Conservation (phyloP, 345 rosid genomes). For the Excoecaria cochinchinensis region DNA sequence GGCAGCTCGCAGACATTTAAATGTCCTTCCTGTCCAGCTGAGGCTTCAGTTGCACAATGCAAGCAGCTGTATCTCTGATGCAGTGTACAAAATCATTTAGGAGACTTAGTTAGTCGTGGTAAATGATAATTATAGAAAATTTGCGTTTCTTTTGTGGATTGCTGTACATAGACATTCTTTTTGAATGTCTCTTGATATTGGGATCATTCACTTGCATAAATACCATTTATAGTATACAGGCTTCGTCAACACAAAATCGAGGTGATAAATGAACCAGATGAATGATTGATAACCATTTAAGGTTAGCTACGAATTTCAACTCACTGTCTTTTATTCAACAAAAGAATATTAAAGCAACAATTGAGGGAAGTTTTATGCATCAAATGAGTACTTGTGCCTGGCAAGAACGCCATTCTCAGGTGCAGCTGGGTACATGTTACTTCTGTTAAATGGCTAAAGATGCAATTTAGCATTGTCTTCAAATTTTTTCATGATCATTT, state of each 20-base stretch:
- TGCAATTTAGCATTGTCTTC: too few species aligned
- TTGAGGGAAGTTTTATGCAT: background rate
- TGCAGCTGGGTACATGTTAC: too few species aligned
- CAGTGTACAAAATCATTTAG: background rate
- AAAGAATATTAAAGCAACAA: background rate
- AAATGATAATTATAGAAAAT: background rate
- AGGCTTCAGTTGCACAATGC: conserved; percentile 44
- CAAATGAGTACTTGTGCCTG: background rate
- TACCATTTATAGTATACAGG: background rate
- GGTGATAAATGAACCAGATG: background rate
- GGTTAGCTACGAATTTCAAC: background rate
- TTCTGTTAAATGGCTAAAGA: too few species aligned
- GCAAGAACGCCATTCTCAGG: background rate
- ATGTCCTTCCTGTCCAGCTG: conserved; percentile 67
- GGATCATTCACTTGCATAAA: conserved; percentile 1
- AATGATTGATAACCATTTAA: background rate
- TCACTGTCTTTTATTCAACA: background rate
- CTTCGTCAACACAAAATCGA: background rate
- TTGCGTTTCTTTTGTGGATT: conserved; percentile 12
- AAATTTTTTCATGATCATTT: too few species aligned
- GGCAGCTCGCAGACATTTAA: conserved; percentile 48
- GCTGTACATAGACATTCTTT: conserved; percentile 35
- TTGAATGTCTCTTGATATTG: conserved; percentile 14
- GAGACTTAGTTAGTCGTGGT: background rate
- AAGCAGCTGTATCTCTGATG: conserved; percentile 50